phyloP scores from a whole-genome alignment of 257 asterid genomes.

The Perilla frutescens region DNA sequence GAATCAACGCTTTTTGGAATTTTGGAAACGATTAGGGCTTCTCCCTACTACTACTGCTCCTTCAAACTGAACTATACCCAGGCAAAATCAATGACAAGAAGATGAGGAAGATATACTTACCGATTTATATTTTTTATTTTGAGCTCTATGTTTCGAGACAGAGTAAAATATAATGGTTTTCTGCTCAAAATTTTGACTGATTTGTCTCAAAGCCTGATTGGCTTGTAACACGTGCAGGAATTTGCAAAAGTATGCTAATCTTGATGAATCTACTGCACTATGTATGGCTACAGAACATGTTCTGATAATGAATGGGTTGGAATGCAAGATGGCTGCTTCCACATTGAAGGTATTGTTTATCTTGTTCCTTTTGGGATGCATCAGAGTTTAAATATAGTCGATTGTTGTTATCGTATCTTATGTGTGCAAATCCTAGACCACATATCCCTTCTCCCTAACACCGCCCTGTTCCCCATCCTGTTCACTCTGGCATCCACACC shows the following conservation, averaged over 20 bases:
- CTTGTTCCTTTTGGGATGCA: conserved; percentile 2
- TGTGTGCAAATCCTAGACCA: background rate
- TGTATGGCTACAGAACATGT: conserved; percentile 62
- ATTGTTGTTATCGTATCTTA: background rate
- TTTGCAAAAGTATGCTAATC: conserved; percentile 51
- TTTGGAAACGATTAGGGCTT: conserved; percentile 9
- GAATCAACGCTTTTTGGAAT: background rate
- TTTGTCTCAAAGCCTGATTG: conserved; percentile 28
- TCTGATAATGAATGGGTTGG: conserved; percentile 73
- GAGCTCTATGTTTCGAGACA: conserved; percentile 17
- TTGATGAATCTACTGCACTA: conserved; percentile 61
- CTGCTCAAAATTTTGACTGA: conserved; percentile 16
- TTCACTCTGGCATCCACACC: background rate
- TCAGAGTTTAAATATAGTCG: background rate
- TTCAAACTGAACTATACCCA: conserved; percentile 16
- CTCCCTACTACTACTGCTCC: conserved; percentile 26
- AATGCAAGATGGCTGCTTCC: conserved; percentile 82
- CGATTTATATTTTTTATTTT: background rate
- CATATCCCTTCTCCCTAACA: background rate
- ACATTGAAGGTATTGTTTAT: conserved; percentile 72
- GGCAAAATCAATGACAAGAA: conserved; percentile 19
- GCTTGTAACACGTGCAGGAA: conserved; percentile 56
- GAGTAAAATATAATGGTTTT: background rate
- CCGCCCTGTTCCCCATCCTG: background rate
- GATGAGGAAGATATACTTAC: background rate